Evolutionary conservation across 129 eudicot species (phyloP), one percentile per base, ranked within the genome.

Genomic region (Centella asiatica): DNA sequence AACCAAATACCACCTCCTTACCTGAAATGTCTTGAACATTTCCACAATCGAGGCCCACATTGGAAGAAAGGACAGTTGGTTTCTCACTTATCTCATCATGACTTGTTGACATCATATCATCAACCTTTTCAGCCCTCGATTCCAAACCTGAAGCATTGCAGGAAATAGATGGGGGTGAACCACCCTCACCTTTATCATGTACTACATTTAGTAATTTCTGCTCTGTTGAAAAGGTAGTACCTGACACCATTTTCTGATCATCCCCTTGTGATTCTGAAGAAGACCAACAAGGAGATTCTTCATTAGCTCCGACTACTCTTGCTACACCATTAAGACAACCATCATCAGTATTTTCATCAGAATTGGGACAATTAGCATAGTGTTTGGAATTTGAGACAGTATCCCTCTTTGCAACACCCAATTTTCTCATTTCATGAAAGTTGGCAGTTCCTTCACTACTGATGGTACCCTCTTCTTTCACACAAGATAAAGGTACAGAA

Each of bases 221-320:
- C 68, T 57, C 54, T 34, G 32, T 55, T 29, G 57, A 28, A 22
- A 33, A 58, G 54, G 39, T 46, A 67, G 57, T 36, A 54, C 71
- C 63, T 49, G 72, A 57, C n/a, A n/a, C n/a, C n/a, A n/a, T n/a
- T n/a, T n/a, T n/a, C n/a, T n/a, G n/a, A n/a, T n/a, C n/a, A n/a
- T n/a, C n/a, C n/a, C n/a, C n/a, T n/a, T n/a, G n/a, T n/a, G n/a
- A n/a, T n/a, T n/a, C n/a, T n/a, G 81, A 71, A 15, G 81, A 71
- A 25, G 78, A 71, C 69, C 66, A 68, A 46, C 81, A 80, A 40
- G 73, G 61, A 8, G 73, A 75, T 28, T 75, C 81, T 18, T 80
- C 78, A 46, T 72, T 72, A 6, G 56, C 57, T 65, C 40, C 79
- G 22, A 76, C 47, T 17, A 60, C 67, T 31, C 64, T 73, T 20